These are phyloP conservation scores for Pulveroboletus frians DNA, from an alignment of 768 basidiomycete species.

Conservation along the genomic window DNA sequence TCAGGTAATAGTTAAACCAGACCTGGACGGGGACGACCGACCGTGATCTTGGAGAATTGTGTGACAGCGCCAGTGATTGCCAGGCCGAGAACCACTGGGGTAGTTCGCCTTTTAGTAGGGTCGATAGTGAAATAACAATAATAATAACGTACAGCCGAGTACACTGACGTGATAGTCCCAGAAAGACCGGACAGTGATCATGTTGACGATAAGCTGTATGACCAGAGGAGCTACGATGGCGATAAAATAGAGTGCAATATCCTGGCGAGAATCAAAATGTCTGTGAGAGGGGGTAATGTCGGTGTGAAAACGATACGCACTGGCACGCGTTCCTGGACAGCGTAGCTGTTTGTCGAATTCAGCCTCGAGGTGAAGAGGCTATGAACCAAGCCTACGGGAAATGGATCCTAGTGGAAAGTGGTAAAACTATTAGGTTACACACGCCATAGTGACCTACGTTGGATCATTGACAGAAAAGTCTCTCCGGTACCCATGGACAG, in stretches of 20 bases:
- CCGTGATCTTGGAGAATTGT: slow-evolving; percentile 79
- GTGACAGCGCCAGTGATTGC: slow-evolving; percentile 77
- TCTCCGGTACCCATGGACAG: slow-evolving; percentile 67
- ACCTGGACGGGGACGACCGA: slow-evolving; percentile 89
- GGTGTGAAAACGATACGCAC: slow-evolving; percentile 36
- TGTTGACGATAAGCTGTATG: slow-evolving; percentile 64
- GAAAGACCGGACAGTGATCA: slow-evolving; percentile 69
- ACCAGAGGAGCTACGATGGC: slow-evolving; percentile 61
- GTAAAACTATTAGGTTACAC: slow-evolving; percentile 5
- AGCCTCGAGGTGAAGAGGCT: neutral
- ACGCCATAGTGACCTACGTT: slow-evolving; percentile 40
- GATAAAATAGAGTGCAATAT: slow-evolving; percentile 47
- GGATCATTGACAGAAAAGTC: slow-evolving; percentile 76
- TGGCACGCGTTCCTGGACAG: slow-evolving; percentile 73
- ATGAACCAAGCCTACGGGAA: slow-evolving; percentile 20
- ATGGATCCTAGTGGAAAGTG: slow-evolving; percentile 14
- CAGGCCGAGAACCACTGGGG: slow-evolving; percentile 64
- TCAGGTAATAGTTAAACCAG: neutral
- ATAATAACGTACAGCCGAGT: slow-evolving; percentile 37
- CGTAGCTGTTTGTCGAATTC: slow-evolving; percentile 41
- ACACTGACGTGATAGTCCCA: slow-evolving; percentile 83
- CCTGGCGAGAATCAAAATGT: slow-evolving; percentile 26
- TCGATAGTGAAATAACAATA: slow-evolving; percentile 26
- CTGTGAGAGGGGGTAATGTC: neutral
- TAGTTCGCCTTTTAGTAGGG: neutral